Conservation (phyloP, 2,329 filamentous ascomycete species). For the Talaromyces sp. region DNA sequence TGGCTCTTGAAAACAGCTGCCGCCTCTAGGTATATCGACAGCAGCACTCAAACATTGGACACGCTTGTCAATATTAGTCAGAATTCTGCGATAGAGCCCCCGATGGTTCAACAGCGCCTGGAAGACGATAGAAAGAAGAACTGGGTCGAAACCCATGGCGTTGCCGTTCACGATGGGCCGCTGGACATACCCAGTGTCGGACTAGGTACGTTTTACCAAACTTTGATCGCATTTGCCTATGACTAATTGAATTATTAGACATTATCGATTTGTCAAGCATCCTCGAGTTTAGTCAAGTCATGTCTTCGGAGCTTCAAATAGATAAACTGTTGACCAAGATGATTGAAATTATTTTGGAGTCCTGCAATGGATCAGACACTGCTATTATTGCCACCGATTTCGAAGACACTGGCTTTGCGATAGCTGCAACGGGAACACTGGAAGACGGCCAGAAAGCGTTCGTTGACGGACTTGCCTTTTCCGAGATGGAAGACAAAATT, state of each 20-base stretch:
- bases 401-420: constrained; percentile 55
- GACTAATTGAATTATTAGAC: constrained; percentile 47
- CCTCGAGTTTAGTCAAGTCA: constrained; percentile 60
- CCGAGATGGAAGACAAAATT: constrained; percentile 55
- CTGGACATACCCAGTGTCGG: constrained; percentile 40
- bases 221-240: not conserved
- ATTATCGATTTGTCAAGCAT: constrained; percentile 63
- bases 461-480: constrained; percentile 52
- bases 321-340: constrained; percentile 60
- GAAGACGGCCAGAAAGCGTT: constrained; percentile 53
- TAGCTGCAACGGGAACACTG: constrained; percentile 57
- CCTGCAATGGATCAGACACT: constrained; percentile 56
- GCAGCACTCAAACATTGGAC: constrained; percentile 53
- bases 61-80: constrained; percentile 42
- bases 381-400: constrained; percentile 59
- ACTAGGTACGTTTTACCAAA: constrained; percentile 24
- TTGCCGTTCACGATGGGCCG: constrained; percentile 32
- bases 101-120: constrained; percentile 24
- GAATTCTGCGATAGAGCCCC: constrained; percentile 26
- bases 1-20: constrained; percentile 56
- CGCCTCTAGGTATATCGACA: constrained; percentile 49
- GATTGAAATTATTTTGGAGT: constrained; percentile 61
- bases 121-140: constrained; percentile 38
- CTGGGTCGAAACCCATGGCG: constrained; percentile 40
- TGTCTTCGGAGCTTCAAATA: constrained; percentile 62